Evolutionary conservation across 73 alveolate genomes (phyloP), one percentile per base, ranked within the genome.

Genomic region (Stentor roeselii): DNA sequence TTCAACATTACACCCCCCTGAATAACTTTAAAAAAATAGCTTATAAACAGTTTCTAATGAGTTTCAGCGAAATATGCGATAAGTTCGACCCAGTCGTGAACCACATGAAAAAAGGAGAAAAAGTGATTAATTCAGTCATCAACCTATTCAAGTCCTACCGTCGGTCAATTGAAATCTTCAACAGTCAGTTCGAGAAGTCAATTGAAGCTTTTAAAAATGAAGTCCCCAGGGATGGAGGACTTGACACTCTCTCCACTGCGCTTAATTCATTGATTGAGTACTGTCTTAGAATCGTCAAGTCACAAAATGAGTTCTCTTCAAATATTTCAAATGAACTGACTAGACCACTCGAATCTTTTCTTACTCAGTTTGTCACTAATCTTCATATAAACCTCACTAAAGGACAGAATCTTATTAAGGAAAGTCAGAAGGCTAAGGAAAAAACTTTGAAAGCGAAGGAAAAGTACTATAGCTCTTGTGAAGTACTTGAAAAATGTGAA

Each of bases 211-310:
- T 67, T 34, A 21, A 67, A 67, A 1, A 14, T 32, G 80, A 67
- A 27, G 15, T 67, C 1, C 80, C 80, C 1, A 67, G 34, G 34
- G 80, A 67, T 27, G 41, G 41, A 30, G 21, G 34, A 21, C n/a
- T 67, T n/a, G 80, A 67, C 34, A 67, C 80, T 27, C 41, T 67
- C 15, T 67, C 80, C n/a, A 67, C 37, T 15, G 80, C 80, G 15
- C 41, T 67, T 1, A 32, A 21, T 40, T 67, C 80, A 21, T 67
- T 67, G 34, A 30, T 11, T 2, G n/a, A 21, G 11, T 32, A 67
- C 37, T 21, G 41, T 0, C 11, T 21, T 27, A 67, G 34, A 67
- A 14, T 67, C 80, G 34, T 67, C 1, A 36, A 30, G 14, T 11
- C 27, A 1, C n/a, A 67, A 1, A 30, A 36, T 27, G 34, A n/a